Evolutionary conservation across 176 grass and related monocot genomes (phyloP).

Genomic region (Avena sativa): DNA sequence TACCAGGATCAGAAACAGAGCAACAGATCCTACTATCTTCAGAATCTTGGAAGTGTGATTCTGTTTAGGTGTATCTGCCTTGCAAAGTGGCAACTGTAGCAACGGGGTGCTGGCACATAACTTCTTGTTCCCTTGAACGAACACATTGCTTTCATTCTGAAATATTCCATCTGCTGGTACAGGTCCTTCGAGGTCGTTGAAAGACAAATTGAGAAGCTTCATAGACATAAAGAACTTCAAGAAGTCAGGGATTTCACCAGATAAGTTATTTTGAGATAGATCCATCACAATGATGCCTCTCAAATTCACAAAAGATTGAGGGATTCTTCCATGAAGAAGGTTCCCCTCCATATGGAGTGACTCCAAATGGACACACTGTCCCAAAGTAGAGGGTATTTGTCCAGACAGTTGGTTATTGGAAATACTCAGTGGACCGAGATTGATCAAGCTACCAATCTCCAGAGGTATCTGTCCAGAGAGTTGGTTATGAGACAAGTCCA

Average conservation of each 20-base stretch:
- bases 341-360: constrained; percentile 35
- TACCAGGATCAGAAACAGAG: constrained; percentile 1
- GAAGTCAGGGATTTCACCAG: constrained; percentile 47
- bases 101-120: constrained; percentile 31
- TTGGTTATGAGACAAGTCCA: constrained; percentile 46
- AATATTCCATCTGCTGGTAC: constrained; percentile 51
- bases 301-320: constrained; percentile 11
- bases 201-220: constrained; percentile 52
- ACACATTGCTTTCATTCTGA: constrained; percentile 29
- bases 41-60: neutral
- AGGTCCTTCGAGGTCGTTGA: constrained; percentile 54
- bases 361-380: constrained; percentile 42
- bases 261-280: constrained; percentile 54
- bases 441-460: constrained; percentile 38
- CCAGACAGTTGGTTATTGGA: constrained; percentile 41
- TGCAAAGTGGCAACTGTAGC: constrained; percentile 42
- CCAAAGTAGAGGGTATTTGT: constrained; percentile 43
- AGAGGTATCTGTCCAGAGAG: constrained; percentile 38
- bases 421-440: constrained; percentile 21
- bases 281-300: constrained; percentile 33
- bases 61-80: neutral
- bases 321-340: constrained; percentile 44
- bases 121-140: constrained; percentile 40
- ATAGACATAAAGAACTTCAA: neutral
- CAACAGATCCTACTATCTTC: neutral